phyloP scores from a whole-genome alignment of 1,284 basidiomycete genomes.

The Marasmius tenuissimus region DNA sequence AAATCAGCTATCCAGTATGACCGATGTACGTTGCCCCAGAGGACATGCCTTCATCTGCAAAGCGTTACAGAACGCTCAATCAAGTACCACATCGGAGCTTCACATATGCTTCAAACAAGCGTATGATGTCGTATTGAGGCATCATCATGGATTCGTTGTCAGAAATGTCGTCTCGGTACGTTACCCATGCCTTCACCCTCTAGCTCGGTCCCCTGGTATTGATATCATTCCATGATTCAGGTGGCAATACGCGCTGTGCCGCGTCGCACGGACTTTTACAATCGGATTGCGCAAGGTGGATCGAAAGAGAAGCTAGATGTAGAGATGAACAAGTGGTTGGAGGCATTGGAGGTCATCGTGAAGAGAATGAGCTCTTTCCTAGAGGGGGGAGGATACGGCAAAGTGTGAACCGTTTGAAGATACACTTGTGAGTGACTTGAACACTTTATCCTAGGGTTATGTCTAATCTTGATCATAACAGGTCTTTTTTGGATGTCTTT shows the following conservation, averaged over 20 bases:
- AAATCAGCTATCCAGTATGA: constrained; percentile 17
- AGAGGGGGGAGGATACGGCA: constrained; percentile 64
- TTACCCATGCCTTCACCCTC: constrained; percentile 17
- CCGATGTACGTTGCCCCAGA: constrained; percentile 53
- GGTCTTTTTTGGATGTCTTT: too few species aligned
- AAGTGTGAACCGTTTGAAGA: constrained; percentile 35
- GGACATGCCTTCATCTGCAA: constrained; percentile 83
- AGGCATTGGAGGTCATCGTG: constrained; percentile 73
- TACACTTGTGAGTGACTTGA: too few species aligned
- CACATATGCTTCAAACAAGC: constrained; percentile 83
- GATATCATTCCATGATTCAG: constrained; percentile 36
- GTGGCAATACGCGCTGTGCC: constrained; percentile 95
- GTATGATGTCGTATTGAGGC: constrained; percentile 82
- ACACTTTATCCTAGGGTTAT: too few species aligned
- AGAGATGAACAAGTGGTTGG: constrained; percentile 82
- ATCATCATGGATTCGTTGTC: constrained; percentile 85
- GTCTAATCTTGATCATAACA: too few species aligned
- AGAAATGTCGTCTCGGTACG: constrained; percentile 82
- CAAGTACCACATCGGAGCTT: constrained; percentile 72
- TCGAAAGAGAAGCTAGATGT: constrained; percentile 70
- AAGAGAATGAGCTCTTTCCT: constrained; percentile 68
- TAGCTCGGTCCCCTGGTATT: neutral
- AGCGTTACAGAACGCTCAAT: constrained; percentile 78
- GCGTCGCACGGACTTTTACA: constrained; percentile 83
- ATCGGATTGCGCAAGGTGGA: constrained; percentile 82